Conservation (phyloP, 2,329 filamentous ascomycete genomes). For the Bipolaris oryzae region DNA sequence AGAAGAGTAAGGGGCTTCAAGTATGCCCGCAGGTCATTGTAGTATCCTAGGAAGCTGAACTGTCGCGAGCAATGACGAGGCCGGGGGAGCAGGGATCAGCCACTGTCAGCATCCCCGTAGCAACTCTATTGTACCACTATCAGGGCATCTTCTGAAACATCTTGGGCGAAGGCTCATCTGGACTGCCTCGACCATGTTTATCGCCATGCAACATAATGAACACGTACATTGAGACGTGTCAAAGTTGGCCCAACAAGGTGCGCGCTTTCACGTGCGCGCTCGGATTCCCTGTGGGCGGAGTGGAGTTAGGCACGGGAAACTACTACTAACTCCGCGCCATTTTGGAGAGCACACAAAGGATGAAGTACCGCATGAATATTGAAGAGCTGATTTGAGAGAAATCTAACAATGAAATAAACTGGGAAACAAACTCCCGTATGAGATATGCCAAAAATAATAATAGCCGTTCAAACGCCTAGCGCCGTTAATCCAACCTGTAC, state of each 20-base stretch:
- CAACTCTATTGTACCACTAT: not conserved
- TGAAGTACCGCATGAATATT: not conserved
- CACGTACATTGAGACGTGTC: not conserved
- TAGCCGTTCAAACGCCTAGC: conserved; percentile 2
- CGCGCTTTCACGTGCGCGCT: conserved; percentile 14
- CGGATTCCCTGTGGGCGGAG: not conserved
- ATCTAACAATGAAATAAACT: not conserved
- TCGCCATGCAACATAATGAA: not conserved
- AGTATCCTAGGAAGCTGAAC: conserved; percentile 1
- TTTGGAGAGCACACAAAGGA: not conserved
- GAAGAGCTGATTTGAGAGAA: not conserved
- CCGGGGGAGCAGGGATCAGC: conserved; percentile 10
- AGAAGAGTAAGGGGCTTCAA: conserved; percentile 7
- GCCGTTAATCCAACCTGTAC: conserved; percentile 13
- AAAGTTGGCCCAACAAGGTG: not conserved
- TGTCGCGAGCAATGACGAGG: conserved; percentile 6
- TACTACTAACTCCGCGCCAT: conserved; percentile 2
- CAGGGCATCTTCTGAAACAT: not conserved
- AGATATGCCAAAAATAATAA: not conserved
- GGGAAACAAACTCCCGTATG: not conserved
- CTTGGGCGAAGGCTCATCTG: no score
- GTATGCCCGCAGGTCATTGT: conserved; percentile 10
- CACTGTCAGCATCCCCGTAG: conserved; percentile 1
- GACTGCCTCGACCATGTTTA: not conserved
- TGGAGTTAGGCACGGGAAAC: not conserved